Base-by-base conservation (phyloP, 495 filamentous ascomycete species). In the Aspergillus diversus region DNA sequence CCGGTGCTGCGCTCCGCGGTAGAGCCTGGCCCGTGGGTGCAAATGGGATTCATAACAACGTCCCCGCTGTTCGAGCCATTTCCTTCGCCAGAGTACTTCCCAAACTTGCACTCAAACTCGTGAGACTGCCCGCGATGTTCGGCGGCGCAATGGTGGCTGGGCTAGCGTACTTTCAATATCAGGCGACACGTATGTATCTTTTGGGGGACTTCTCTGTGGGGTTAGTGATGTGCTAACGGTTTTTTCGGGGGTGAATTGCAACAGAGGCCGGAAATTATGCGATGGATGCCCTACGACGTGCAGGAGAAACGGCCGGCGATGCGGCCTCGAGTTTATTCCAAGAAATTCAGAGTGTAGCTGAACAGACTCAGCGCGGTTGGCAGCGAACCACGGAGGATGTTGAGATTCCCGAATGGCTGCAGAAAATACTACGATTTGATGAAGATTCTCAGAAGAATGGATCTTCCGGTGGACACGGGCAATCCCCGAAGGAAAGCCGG, bases 111-210 rank as follows among this genome's bases (percentile, higher is more conserved):
- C 67, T 96, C 66, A 99, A 97, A 79, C 89, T 98, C 58, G 81
- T 89, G 43, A 84, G 91, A 55, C 77, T 97, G 54, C 95, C 95
- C 32, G 94, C 96, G 60, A 87, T 97, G 77, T 92, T 96, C 72
- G 95, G 93, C 37, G 92, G 91, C 47, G 88, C 91, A 48, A 90
- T 90, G 76, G 84, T 99, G 71, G 92, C 90, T 7, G 90, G 91
- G 5, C 71, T 95, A 34, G 91, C 91, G 47, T 99, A 97, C 83
- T 69, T 99, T 35, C 95, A 99, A 73, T 97, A 98, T 74, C 96
- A 98, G 77, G 94, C 95, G 63, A 88, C 89, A 55, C 91, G 92
- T 96, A 84, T 71, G 92, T 82, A 46, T 13, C n/a, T 3, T 12
- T 43, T 59, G 12, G 57, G 53, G 61, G 33, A 56, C 7, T 47